Evolutionary conservation across 441 rosid species (phyloP).

Genomic region (Euphorbia schlechtendalii): DNA sequence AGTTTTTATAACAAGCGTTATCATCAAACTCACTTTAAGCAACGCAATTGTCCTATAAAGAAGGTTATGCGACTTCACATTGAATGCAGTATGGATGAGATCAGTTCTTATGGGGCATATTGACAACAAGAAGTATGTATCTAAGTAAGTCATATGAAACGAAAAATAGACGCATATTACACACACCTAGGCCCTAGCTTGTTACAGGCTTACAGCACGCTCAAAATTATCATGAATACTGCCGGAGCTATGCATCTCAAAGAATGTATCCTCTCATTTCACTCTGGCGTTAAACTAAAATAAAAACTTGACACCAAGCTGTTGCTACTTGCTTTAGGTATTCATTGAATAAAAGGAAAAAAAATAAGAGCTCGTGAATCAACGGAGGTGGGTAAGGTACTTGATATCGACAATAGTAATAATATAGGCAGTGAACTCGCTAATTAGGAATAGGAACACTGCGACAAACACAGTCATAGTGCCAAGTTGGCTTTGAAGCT

Average conservation of each 20-base stretch:
- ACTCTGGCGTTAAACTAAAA: neutral
- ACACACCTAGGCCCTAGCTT: neutral
- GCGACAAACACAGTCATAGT: neutral
- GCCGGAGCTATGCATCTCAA: neutral
- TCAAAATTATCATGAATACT: neutral
- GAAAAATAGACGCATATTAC: neutral
- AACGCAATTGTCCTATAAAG: neutral
- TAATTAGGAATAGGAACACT: neutral
- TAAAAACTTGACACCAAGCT: neutral
- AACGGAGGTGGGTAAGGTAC: neutral
- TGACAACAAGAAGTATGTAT: neutral
- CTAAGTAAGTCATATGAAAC: neutral
- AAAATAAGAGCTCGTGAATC: neutral
- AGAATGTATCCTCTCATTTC: neutral
- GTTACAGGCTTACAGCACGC: neutral
- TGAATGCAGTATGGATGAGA: neutral
- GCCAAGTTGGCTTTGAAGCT: neutral
- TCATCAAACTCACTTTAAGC: conserved; percentile 1
- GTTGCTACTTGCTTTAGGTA: neutral
- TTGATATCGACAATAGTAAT: neutral
- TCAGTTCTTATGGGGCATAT: neutral
- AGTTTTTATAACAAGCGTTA: neutral
- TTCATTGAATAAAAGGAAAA: neutral
- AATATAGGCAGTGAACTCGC: neutral
- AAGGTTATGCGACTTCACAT: neutral